Conservation (phyloP, 2,329 filamentous ascomycete species). For the Fusarium hainanense region DNA sequence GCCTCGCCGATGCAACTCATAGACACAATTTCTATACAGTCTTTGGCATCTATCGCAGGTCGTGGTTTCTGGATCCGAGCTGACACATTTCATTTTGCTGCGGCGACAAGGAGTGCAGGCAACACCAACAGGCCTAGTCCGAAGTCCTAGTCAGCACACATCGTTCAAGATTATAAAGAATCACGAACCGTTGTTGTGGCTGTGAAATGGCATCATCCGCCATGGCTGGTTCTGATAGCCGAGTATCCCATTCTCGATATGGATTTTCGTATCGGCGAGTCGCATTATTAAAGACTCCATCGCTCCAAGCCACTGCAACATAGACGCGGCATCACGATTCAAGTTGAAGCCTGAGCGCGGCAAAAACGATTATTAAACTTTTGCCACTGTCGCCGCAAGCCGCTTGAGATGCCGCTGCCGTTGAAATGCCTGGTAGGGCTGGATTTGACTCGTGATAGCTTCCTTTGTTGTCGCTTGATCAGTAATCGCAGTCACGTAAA, state of each 20-base stretch:
- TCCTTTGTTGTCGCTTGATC: not conserved
- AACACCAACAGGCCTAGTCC: not conserved
- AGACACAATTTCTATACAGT: not conserved
- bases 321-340: not conserved
- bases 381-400: not conserved
- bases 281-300: not conserved
- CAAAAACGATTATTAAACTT: not conserved
- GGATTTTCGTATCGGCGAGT: not conserved
- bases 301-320: not conserved
- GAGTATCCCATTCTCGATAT: not conserved
- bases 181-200: not conserved
- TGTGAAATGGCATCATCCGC: not conserved
- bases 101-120: conserved; percentile 10
- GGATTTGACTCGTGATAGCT: not conserved
- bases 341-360: not conserved
- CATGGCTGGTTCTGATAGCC: not conserved
- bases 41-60: conserved; percentile 6
- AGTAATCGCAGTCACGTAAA: not conserved
- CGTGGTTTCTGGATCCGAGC: not conserved
- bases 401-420: not conserved
- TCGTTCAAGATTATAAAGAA: not conserved
- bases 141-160: not conserved
- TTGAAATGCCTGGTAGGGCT: not conserved
- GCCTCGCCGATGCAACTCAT: not conserved
- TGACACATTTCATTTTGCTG: conserved; percentile 14